Base-by-base conservation (phyloP, 305 asterid species). In the Vinca major region DNA sequence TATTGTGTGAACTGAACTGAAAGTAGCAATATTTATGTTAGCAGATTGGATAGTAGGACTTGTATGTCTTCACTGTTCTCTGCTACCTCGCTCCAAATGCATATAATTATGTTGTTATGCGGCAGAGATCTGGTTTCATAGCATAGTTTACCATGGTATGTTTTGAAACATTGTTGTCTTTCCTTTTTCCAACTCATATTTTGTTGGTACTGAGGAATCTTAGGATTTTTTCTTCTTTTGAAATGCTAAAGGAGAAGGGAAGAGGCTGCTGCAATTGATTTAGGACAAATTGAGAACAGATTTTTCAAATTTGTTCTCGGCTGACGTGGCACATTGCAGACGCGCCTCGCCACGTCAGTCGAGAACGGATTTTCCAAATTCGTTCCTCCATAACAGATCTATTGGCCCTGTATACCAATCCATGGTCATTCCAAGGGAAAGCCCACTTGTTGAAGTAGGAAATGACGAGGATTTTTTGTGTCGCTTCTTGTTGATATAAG, bases 381-480 rank as follows among this genome's bases (percentile, higher is more conserved):
- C n/a, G n/a, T n/a, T n/a, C n/a, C n/a, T n/a, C n/a, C n/a, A n/a
- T n/a, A n/a, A n/a, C n/a, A n/a, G n/a, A n/a, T n/a, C n/a, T n/a
- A n/a, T n/a, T n/a, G n/a, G n/a, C n/a, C n/a, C n/a, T n/a, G n/a
- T n/a, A n/a, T n/a, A n/a, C n/a, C n/a, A n/a, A n/a, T n/a, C n/a
- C n/a, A n/a, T n/a, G n/a, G n/a, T n/a, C n/a, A n/a, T n/a, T n/a
- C n/a, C n/a, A n/a, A n/a, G n/a, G n/a, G n/a, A n/a, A n/a, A n/a
- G n/a, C n/a, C n/a, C n/a, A n/a, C n/a, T n/a, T n/a, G n/a, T n/a
- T n/a, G n/a, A n/a, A 73, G 81, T 79, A 75, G 82, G 78, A 81
- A 71, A 71, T 75, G 81, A 78, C 81, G 68, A 75, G 83, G 84
- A 79, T 70, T 75, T 81, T 43, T 69, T n/a, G 66, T 60, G 75